These are phyloP conservation scores for Salix viminalis DNA, from an alignment of 345 rosid species.

Conservation along the genomic window DNA sequence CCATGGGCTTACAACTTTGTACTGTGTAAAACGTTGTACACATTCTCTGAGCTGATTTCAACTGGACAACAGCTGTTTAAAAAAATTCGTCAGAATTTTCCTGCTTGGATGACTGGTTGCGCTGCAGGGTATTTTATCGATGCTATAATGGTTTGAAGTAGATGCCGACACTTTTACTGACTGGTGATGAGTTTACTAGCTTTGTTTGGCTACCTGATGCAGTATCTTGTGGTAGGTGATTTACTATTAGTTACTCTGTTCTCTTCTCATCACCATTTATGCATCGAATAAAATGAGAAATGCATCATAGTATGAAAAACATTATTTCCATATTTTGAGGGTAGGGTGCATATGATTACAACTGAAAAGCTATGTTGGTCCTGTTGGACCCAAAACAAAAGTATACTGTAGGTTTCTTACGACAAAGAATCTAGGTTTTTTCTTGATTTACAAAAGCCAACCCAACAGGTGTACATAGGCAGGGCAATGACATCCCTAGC, in stretches of 20 bases:
- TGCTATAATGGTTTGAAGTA: neutral
- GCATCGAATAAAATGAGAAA: neutral
- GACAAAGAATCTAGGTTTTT: neutral
- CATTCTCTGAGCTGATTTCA: no score
- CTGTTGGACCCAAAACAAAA: neutral
- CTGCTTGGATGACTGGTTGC: neutral
- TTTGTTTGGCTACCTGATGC: neutral
- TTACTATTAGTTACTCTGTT: neutral
- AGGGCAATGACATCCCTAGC: neutral
- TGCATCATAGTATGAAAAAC: neutral
- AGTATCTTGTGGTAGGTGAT: neutral
- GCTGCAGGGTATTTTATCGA: neutral
- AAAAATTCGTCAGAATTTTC: neutral
- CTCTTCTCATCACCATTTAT: neutral
- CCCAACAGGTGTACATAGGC: neutral
- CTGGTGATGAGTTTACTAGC: neutral
- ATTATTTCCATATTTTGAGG: neutral
- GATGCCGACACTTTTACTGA: neutral
- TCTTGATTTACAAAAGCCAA: neutral
- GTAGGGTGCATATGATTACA: neutral
- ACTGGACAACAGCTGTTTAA: no score
- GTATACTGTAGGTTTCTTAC: neutral
- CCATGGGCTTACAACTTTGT: no score
- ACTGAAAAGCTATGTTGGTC: neutral
- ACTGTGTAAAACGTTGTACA: no score